These are phyloP conservation scores for Venustampulla echinocandica DNA, from an alignment of 495 filamentous ascomycete genomes.

Conservation along the genomic window DNA sequence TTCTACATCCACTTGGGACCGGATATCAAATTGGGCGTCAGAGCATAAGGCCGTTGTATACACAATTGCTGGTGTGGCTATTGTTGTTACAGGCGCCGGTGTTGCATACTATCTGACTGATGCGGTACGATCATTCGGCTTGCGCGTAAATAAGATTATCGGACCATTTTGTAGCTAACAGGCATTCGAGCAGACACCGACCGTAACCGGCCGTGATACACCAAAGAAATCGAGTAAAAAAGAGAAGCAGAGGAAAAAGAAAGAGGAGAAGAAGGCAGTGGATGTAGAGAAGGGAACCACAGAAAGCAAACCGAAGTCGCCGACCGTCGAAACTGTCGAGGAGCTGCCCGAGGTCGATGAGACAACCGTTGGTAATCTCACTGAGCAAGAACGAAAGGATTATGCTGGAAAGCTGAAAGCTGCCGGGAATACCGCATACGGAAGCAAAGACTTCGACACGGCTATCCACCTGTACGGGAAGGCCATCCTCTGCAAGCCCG, in stretches of 20 bases:
- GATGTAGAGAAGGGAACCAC: conserved; percentile 33
- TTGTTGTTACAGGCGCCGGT: conserved; percentile 83
- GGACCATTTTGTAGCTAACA: conserved; percentile 28
- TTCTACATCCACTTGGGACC: conserved; percentile 72
- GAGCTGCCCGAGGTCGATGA: conserved; percentile 84
- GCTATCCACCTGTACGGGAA: conserved; percentile 92
- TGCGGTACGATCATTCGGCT: conserved; percentile 28
- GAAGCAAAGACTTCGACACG: conserved; percentile 77
- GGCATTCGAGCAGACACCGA: conserved; percentile 29
- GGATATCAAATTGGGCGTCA: conserved; percentile 82
- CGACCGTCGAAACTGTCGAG: conserved; percentile 58
- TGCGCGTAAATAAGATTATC: not conserved
- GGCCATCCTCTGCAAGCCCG: conserved; percentile 92
- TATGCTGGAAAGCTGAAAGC: conserved; percentile 87
- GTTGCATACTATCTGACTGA: conserved; percentile 77
- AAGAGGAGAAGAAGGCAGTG: conserved; percentile 61
- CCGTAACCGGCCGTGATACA: conserved; percentile 17
- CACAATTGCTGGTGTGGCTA: conserved; percentile 86
- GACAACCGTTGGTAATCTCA: conserved; percentile 56
- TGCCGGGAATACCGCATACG: conserved; percentile 94
- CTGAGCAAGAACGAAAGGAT: conserved; percentile 68
- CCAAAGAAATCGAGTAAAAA: conserved; percentile 52
- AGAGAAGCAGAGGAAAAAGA: conserved; percentile 47
- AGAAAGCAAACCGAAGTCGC: conserved; percentile 33
- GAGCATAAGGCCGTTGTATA: conserved; percentile 94